Evolutionary conservation across 768 basidiomycete genomes (phyloP), one percentile per base, ranked within the genome.

Genomic region (Lentinula lateritia): DNA sequence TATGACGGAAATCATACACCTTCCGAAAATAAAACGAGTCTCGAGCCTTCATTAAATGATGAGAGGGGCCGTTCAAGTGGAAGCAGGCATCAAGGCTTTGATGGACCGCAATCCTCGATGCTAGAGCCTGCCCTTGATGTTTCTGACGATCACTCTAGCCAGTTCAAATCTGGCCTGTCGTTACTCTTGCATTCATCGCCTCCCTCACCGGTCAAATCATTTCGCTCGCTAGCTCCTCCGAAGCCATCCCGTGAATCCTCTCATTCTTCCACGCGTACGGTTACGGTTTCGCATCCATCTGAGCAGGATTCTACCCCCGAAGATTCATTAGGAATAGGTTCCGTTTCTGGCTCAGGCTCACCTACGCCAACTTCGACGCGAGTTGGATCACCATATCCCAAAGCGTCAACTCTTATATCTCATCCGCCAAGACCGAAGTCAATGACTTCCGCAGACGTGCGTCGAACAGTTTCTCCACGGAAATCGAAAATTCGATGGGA

Each of bases 281-380:
- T 23, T 10, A 52, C 52, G 15, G 20, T 61, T 8, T 68, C 50
- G 20, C 61, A 39, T 41, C 15, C 38, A 13, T 54, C 53, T 54
- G 52, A 18, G 55, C 62, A 18, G 58, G 63, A 56, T 64, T 64
- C 42, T 62, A 65, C 15, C 58, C 65, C 7, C 39, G 62, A 46
- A 67, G 67, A 43, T 36, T 67, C 58, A 60, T 63, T 60, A 42
- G 15, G 73, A 28, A 28, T 3, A 28, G 28, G 28, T 28, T 28
- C 28, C 28, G 28, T 28, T 75, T 2, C 71, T 78, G 20, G 55
- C 12, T 43, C 42, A 18, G 50, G 50, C 39, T 60, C 59, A 32
- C 59, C 59, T 23, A 52, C 59, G 10, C 59, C 59, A 23, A 60
- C 50, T 12, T 28, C 59, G 20, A 60, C 59, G 1, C 23, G 48